These are phyloP conservation scores for Neurospora terricola DNA, from an alignment of 495 filamentous ascomycete species.

Conservation along the genomic window DNA sequence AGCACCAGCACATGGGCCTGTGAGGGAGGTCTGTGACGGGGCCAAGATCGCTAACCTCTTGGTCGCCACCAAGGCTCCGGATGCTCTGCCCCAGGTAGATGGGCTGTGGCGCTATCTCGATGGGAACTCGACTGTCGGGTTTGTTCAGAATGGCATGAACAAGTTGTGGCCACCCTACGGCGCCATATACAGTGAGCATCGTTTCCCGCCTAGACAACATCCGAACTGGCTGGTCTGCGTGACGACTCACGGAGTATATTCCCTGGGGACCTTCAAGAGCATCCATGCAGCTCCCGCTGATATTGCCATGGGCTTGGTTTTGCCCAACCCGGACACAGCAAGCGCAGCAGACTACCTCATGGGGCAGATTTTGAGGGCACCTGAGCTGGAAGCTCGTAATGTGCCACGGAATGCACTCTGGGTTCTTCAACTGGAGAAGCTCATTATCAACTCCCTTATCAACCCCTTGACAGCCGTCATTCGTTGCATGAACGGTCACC, in stretches of 20 bases:
- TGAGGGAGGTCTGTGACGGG: constrained; percentile 15
- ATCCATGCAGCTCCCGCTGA: constrained; percentile 55
- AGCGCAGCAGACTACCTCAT: constrained; percentile 10
- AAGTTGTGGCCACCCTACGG: constrained; percentile 54
- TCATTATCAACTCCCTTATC: constrained; percentile 70
- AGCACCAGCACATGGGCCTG: constrained; percentile 12
- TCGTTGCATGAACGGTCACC: constrained; percentile 60
- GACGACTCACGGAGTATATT: constrained; percentile 61
- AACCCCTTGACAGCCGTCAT: constrained; percentile 72
- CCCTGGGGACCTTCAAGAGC: constrained; percentile 46
- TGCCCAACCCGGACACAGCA: constrained; percentile 1
- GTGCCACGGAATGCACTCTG: constrained; percentile 42
- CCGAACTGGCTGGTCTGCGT: constrained; percentile 58
- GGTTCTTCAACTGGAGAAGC: constrained; percentile 41
- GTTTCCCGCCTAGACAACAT: constrained; percentile 34
- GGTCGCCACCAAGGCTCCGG: constrained; percentile 56
- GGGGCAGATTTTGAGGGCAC: constrained; percentile 15
- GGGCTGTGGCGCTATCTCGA: constrained; percentile 52
- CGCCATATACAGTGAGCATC: constrained; percentile 13
- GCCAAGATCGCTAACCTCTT: constrained; percentile 61
- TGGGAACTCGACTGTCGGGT: constrained; percentile 53
- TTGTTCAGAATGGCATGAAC: constrained; percentile 80
- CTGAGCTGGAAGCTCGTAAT: constrained; percentile 31
- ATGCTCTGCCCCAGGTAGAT: constrained; percentile 50
- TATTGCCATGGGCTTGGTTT: constrained; percentile 23